Base-by-base conservation (phyloP, 2,329 filamentous ascomycete species). In the Colletotrichum lupini region DNA sequence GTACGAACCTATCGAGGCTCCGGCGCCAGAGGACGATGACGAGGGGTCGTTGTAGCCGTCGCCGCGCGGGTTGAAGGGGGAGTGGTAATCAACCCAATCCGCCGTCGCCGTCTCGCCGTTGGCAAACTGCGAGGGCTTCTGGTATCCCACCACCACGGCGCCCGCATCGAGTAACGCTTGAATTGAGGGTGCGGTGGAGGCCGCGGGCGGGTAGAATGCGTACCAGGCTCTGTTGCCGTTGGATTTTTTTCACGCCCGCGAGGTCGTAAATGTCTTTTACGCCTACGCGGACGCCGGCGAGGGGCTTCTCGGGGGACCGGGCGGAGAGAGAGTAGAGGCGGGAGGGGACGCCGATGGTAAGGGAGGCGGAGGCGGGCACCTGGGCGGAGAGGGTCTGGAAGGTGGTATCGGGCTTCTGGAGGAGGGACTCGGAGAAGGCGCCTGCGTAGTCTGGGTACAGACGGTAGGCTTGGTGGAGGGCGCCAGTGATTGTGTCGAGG, bases 211-310 rank as follows among this genome's bases (percentile, higher is more conserved):
- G 74, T 90, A 89, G 3, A 92, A 80, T 64, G 86, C 79, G 62
- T 87, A 88, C 82, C 86, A 92, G 2, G 90, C 89, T 49, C 88
- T 83, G 71, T 88, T 91, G 2, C 89, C 89, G 65, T 86, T 85
- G 16, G 84, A 83, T 0, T 87, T 90, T 90, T 46, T 84, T 84
- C 2, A 91, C 78, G 2, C 91, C 91, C 1, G 75, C 84, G 52
- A 92, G 80, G 74, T 91, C 84, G 76, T 86, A 90, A 59, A 92
- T 89, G 75, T 93, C 91, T 78, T 93, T 93, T 67, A 92, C 84
- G 0, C 86, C 90, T 0, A 92, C 79, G 22, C 91, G 85, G 4
- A 91, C 86, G 22, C 91, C 91, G 5, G 89, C 87, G 0, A 93
- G 82, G 1, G 90, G 90, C 76, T 89, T 86, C n/a, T 85, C 82